These are phyloP conservation scores for Serendipita vermifera DNA, from an alignment of 768 basidiomycete species.

Conservation along the genomic window DNA sequence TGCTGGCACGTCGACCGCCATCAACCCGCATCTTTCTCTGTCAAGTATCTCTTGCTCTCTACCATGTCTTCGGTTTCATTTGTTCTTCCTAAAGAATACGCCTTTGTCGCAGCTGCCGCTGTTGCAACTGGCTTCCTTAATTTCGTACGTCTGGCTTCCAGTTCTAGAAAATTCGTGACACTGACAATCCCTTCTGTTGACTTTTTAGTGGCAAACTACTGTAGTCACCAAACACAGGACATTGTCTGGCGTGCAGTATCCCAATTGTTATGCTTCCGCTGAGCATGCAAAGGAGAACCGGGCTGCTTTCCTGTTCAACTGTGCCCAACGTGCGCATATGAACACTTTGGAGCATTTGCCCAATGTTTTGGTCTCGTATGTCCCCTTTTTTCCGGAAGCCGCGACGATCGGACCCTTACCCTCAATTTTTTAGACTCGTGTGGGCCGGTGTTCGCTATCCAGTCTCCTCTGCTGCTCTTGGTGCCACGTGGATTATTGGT, in stretches of 20 bases:
- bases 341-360: constrained; percentile 13
- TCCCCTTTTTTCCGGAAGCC: not conserved
- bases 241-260: not conserved
- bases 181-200: not conserved
- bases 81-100: not conserved
- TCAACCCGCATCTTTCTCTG: no score
- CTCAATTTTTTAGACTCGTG: not conserved
- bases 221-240: not conserved
- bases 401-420: not conserved
- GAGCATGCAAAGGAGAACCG: not conserved
- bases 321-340: constrained; percentile 13
- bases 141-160: not conserved
- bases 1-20: no score
- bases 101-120: not conserved
- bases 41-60: constrained; percentile 9
- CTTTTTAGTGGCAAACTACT: not conserved
- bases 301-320: constrained; percentile 11
- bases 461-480: not conserved
- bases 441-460: not conserved
- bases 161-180: not conserved
- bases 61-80: constrained; percentile 4
- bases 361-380: not conserved
- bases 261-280: not conserved
- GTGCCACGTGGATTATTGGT: not conserved
- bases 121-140: not conserved